These are phyloP conservation scores for Pyracantha coccinea DNA, from an alignment of 331 rosid species.

Conservation along the genomic window DNA sequence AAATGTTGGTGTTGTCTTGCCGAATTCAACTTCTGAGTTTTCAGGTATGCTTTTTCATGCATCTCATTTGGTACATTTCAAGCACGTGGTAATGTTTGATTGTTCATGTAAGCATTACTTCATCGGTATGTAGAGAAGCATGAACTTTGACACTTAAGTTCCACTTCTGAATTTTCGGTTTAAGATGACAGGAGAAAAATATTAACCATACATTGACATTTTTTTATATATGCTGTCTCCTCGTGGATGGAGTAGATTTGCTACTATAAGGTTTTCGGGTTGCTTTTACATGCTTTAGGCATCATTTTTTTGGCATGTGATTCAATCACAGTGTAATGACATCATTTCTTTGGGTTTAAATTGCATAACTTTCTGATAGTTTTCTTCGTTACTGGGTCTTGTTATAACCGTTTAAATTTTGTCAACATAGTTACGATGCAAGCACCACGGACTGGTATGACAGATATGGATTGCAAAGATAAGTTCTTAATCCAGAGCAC, in stretches of 20 bases:
- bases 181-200: not conserved
- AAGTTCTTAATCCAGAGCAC: conserved; percentile 88
- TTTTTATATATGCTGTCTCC: not conserved
- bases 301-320: not conserved
- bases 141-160: not conserved
- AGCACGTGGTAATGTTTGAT: not conserved
- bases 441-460: conserved; percentile 46
- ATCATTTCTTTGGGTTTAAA: not conserved
- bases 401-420: not conserved
- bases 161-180: not conserved
- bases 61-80: not conserved
- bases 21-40: conserved; percentile 57
- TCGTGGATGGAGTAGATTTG: not conserved
- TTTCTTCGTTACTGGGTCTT: not conserved
- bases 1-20: conserved; percentile 71
- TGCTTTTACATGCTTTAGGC: not conserved
- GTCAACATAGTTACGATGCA: conserved; percentile 78
- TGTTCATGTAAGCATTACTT: not conserved
- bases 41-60: conserved; percentile 39
- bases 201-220: not conserved
- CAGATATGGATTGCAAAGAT: conserved; percentile 73
- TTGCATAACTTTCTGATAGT: not conserved
- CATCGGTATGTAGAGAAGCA: not conserved
- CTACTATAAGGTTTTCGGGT: not conserved
- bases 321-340: not conserved